Evolutionary conservation across 139 green algal genomes (phyloP).

Genomic region (Coelastrella sp.): DNA sequence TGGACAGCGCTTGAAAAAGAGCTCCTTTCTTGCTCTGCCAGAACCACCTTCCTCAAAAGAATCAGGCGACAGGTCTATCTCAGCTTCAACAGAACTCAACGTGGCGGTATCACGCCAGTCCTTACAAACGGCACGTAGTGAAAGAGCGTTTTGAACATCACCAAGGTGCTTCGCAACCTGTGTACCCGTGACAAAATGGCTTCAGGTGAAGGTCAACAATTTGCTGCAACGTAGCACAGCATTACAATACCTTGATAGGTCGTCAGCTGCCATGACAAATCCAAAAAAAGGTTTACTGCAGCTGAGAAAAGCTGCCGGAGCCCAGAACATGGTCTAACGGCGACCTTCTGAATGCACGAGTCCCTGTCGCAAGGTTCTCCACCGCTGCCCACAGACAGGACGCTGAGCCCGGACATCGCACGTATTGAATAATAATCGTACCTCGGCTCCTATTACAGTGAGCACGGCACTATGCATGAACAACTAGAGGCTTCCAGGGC

Average conservation of each 20-base stretch:
- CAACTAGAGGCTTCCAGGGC: not conserved
- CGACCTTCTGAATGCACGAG: not conserved
- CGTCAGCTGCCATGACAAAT: too few relatives aligned
- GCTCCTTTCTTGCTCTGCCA: not conserved
- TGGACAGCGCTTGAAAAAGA: slow-evolving; percentile 39
- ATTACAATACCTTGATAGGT: not conserved
- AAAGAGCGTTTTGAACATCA: slow-evolving; percentile 19
- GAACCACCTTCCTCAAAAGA: not conserved
- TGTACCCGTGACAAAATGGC: not conserved
- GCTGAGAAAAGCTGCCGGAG: too few relatives aligned
- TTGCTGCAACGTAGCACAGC: not conserved
- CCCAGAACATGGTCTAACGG: too few relatives aligned
- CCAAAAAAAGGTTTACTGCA: too few relatives aligned
- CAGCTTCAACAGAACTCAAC: slow-evolving; percentile 19
- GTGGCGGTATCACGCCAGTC: slow-evolving; percentile 39
- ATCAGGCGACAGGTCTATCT: slow-evolving; percentile 29
- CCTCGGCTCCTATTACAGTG: slow-evolving; percentile 35
- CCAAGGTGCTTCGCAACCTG: slow-evolving; percentile 49
- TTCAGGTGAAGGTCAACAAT: too few relatives aligned
- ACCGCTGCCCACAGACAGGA: not conserved
- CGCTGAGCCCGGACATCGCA: too few relatives aligned
- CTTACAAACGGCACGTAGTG: slow-evolving; percentile 37
- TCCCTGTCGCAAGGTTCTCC: not conserved
- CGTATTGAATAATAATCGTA: not conserved
- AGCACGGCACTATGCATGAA: slow-evolving; percentile 29